Conservation (phyloP, 208 protist genomes). For the Trypanosomatidae sp. region DNA sequence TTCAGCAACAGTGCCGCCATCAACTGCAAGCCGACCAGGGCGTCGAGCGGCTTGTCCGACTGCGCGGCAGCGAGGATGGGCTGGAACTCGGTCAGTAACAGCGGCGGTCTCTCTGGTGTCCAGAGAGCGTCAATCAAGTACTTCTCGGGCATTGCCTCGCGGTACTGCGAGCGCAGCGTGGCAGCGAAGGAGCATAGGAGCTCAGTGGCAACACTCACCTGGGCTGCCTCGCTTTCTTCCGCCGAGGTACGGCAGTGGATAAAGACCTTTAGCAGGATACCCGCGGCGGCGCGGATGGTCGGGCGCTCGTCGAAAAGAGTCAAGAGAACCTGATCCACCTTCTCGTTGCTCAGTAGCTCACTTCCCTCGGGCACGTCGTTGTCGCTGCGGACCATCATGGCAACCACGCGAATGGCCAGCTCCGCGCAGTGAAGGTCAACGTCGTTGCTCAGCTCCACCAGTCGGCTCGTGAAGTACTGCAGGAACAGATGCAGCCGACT, state of each 20-base stretch:
- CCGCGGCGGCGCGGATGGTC: conserved; percentile 77
- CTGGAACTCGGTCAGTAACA: conserved; percentile 58
- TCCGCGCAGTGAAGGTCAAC: conserved; percentile 79
- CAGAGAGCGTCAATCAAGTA: conserved; percentile 90
- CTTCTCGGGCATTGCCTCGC: conserved; percentile 77
- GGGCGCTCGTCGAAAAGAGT: conserved; percentile 89
- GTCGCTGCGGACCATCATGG: conserved; percentile 73
- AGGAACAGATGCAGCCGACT: conserved; percentile 84
- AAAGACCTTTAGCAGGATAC: conserved; percentile 83
- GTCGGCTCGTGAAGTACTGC: conserved; percentile 75
- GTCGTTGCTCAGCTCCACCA: conserved; percentile 88
- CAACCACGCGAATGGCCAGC: conserved; percentile 81
- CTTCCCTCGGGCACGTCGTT: conserved; percentile 54
- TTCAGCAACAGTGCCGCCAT: conserved; percentile 62
- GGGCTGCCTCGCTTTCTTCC: conserved; percentile 52
- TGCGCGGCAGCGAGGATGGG: conserved; percentile 45
- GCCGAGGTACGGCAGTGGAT: conserved; percentile 71
- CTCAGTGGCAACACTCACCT: conserved; percentile 54
- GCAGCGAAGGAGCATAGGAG: conserved; percentile 74
- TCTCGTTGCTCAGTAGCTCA: conserved; percentile 73
- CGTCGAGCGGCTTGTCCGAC: conserved; percentile 49
- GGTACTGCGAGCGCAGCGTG: conserved; percentile 70
- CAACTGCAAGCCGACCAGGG: conserved; percentile 51
- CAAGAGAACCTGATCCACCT: conserved; percentile 78
- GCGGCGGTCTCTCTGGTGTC: conserved; percentile 54